Conservation (phyloP, 306 rosid genomes). For the Pterocarpus santalinus region DNA sequence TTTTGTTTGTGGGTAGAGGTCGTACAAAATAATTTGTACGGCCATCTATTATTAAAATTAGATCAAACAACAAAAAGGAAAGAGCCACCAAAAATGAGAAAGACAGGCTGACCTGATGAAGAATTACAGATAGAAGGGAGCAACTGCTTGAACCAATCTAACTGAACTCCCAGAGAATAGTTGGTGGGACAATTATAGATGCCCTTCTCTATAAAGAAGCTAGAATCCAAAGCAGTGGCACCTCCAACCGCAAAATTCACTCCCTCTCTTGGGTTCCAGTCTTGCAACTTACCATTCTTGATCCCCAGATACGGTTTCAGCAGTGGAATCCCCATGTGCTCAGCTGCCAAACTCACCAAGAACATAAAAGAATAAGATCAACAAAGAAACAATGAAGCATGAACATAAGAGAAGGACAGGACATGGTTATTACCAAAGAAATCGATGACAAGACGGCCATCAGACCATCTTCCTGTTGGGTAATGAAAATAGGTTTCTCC, state of each 20-base stretch:
- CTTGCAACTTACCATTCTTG: background rate
- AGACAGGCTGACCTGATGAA: conserved; percentile 40
- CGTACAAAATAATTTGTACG: no score
- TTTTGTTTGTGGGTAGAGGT: no score
- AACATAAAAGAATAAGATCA: no score
- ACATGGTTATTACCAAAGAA: conserved; percentile 32
- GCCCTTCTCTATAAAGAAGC: conserved; percentile 37
- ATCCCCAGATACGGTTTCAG: conserved; percentile 44
- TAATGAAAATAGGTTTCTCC: conserved; percentile 47
- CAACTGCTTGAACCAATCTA: conserved; percentile 49
- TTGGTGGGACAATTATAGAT: background rate
- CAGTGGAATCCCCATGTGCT: conserved; percentile 46
- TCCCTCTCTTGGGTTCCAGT: conserved; percentile 26
- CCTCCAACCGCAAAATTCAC: conserved; percentile 57
- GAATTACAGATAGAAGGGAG: conserved; percentile 43
- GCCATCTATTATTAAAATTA: no score
- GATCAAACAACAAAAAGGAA: no score
- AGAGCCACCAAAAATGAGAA: background rate
- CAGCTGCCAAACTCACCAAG: conserved; percentile 36
- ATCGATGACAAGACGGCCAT: conserved; percentile 51
- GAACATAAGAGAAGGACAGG: background rate
- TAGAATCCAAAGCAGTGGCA: conserved; percentile 49
- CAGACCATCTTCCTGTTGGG: conserved; percentile 50
- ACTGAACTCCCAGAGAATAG: conserved; percentile 40
- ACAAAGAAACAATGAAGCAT: background rate